Evolutionary conservation across 2,329 filamentous ascomycete species (phyloP).

Genomic region (Huntiella decipiens): DNA sequence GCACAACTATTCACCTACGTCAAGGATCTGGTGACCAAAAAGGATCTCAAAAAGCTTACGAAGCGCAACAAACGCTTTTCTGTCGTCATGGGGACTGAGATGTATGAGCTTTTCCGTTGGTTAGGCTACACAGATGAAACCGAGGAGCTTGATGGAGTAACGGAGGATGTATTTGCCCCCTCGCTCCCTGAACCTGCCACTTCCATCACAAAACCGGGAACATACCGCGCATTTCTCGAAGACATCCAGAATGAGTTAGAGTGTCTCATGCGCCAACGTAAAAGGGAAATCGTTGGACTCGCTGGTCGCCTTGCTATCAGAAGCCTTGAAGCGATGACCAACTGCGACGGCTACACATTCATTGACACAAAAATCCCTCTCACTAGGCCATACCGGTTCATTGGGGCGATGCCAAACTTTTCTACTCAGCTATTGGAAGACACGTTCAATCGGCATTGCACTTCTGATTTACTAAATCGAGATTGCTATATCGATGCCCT

Average conservation of each 20-base stretch:
- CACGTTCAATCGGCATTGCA: conserved; percentile 9
- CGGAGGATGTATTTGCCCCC: conserved; percentile 21
- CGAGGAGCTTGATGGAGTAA: conserved; percentile 21
- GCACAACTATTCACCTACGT: conserved; percentile 32
- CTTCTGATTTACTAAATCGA: conserved; percentile 7
- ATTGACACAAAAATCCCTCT: conserved; percentile 9
- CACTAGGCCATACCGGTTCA: conserved; percentile 13
- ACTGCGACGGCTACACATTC: conserved; percentile 17
- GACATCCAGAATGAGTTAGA: conserved; percentile 31
- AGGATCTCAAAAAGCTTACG: conserved; percentile 27
- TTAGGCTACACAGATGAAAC: conserved; percentile 29
- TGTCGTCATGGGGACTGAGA: conserved; percentile 32
- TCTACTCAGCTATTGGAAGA: conserved; percentile 12
- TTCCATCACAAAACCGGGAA: conserved; percentile 19
- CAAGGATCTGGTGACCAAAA: conserved; percentile 26
- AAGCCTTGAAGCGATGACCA: conserved; percentile 16
- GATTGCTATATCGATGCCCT: conserved; percentile 12
- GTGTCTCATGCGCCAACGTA: conserved; percentile 18
- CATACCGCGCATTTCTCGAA: conserved; percentile 28
- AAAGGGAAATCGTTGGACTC: conserved; percentile 14
- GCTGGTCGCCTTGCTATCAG: conserved; percentile 14
- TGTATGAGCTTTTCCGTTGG: conserved; percentile 28
- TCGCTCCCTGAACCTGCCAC: conserved; percentile 17
- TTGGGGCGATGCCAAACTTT: conserved; percentile 21
- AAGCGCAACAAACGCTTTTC: conserved; percentile 37